Evolutionary conservation across 2,329 filamentous ascomycete genomes (phyloP), one percentile per base, ranked within the genome.

Genomic region (Penicillium sp.): DNA sequence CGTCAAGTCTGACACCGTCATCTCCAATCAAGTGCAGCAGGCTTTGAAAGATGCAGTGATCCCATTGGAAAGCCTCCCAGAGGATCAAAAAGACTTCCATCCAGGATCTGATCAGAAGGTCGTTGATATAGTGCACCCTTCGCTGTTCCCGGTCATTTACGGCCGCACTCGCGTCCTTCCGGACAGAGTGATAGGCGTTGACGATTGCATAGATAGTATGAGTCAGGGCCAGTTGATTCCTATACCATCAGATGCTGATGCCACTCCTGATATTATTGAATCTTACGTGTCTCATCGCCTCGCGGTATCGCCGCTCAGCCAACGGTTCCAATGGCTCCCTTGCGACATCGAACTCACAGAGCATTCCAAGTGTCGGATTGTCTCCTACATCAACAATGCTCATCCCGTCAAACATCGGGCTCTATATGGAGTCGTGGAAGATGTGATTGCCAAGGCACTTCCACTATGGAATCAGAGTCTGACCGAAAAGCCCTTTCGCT

Each of bases 51-150:
- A 59, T 4, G 74, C 69, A 1, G 74, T 78, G 15, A 56, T 59
- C 1, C 60, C 59, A 0, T 62, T 87, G 1, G 76, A 83, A 48
- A 56, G 11, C 11, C 7, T 23, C 11, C 21, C 21, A 23, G 74
- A 77, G 7, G 30, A 63, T 0, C 33, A 67, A 19, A 78, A 78
- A 51, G 81, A 86, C 57, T 86, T 79, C 71, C 80, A 84, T 57
- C 81, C 81, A 0, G 67, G 72, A 2, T 79, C 76, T 1, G 64
- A 79, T 20, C 59, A 66, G 0, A 75, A 74, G 43, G 80, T 86
- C 0, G 71, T 83, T 1, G 75, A 86, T 55, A 63, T 86, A 1
- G 75, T 86, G 2, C 77, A 86, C 47, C 82, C 82, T 0, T 86
- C 81, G 1, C 43, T 65, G 4, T 67, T 58, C 34, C 63, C 64